These are phyloP conservation scores for Saccharum spontaneum DNA, from an alignment of 176 grass and related monocot genomes.

Conservation along the genomic window DNA sequence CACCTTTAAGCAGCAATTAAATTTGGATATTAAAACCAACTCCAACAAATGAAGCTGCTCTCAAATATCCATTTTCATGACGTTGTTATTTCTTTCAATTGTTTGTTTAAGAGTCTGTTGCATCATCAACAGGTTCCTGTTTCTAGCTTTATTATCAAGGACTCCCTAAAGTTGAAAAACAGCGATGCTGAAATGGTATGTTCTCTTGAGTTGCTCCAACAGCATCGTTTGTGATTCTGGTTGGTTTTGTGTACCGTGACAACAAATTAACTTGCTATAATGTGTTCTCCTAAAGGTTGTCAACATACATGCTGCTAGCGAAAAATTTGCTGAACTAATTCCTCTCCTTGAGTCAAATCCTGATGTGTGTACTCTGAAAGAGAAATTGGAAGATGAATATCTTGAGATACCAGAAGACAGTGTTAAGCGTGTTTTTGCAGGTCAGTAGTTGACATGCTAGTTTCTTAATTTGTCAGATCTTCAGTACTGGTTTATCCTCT, in stretches of 20 bases:
- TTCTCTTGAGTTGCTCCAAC: slow-evolving; percentile 32
- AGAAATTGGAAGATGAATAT: slow-evolving; percentile 75
- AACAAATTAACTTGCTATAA: slow-evolving; percentile 9
- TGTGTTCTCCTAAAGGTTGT: slow-evolving; percentile 50
- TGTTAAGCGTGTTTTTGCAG: slow-evolving; percentile 76
- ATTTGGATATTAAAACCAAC: neutral
- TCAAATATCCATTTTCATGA: neutral
- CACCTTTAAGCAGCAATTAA: neutral
- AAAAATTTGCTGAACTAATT: slow-evolving; percentile 70
- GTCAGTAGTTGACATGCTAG: slow-evolving; percentile 38
- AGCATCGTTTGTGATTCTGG: neutral
- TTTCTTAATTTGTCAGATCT: slow-evolving; percentile 4
- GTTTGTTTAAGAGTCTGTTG: slow-evolving; percentile 10
- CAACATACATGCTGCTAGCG: slow-evolving; percentile 65
- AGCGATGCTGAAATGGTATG: slow-evolving; percentile 76
- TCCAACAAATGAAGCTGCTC: neutral
- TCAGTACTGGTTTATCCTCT: neutral
- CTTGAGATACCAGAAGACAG: slow-evolving; percentile 67
- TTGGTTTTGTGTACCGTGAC: neutral
- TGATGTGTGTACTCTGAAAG: slow-evolving; percentile 49
- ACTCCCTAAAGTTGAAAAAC: slow-evolving; percentile 88
- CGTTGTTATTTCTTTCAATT: neutral
- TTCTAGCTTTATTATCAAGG: slow-evolving; percentile 71
- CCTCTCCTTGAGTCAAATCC: slow-evolving; percentile 58
- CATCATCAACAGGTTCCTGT: slow-evolving; percentile 63